Conservation (phyloP, 2,329 filamentous ascomycete species). For the Elsinoe batatas region DNA sequence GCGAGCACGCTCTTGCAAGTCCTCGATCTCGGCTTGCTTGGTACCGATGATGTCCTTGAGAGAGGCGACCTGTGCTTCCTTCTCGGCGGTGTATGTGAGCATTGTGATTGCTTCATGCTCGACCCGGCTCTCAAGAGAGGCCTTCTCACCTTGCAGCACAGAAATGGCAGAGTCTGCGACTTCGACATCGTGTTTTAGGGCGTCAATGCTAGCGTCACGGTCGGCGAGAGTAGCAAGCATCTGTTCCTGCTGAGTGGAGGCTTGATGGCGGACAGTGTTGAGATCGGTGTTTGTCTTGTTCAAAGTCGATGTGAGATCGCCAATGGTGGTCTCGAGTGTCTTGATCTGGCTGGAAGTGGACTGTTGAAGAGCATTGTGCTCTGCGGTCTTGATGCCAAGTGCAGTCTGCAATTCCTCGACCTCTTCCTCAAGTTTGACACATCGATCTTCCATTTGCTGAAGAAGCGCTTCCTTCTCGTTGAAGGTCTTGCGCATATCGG, state of each 20-base stretch:
- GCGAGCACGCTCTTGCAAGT: constrained; percentile 24
- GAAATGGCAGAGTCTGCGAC: constrained; percentile 19
- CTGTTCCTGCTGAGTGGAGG: constrained; percentile 1
- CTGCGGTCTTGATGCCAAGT: constrained; percentile 18
- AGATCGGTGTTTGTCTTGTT: background rate
- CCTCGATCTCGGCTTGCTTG: constrained; percentile 27
- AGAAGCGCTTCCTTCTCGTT: constrained; percentile 22
- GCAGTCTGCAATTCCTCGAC: constrained; percentile 11
- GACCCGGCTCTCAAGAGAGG: constrained; percentile 27
- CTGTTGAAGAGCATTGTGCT: background rate
- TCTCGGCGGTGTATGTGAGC: constrained; percentile 26
- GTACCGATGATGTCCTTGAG: constrained; percentile 23
- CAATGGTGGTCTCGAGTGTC: background rate
- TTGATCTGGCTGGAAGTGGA: background rate
- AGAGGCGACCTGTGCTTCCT: constrained; percentile 25
- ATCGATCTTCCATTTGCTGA: constrained; percentile 4
- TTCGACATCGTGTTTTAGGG: constrained; percentile 21
- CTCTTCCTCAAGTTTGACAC: constrained; percentile 1
- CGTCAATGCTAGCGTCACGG: constrained; percentile 24
- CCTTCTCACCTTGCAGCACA: constrained; percentile 22
- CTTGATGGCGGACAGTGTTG: background rate
- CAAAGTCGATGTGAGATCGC: constrained; percentile 4
- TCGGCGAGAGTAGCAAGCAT: constrained; percentile 20
- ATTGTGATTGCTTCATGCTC: constrained; percentile 27
- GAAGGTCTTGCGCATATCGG: constrained; percentile 20